phyloP scores from a whole-genome alignment of 202 grass and related monocot genomes.

The Bolboschoenoplectus hybrid region DNA sequence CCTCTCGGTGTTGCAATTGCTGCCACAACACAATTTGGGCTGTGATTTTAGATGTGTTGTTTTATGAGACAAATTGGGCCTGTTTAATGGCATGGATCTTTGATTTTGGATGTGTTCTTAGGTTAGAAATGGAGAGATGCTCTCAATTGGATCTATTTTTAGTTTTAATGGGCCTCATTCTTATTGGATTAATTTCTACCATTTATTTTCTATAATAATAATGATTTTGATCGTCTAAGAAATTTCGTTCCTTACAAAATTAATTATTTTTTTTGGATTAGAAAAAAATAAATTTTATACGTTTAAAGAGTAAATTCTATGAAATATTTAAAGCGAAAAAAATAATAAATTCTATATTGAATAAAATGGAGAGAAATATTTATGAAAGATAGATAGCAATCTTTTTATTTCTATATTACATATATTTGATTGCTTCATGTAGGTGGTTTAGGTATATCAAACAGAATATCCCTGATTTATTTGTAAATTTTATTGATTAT shows the following conservation, averaged over 20 bases:
- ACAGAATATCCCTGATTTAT: neutral
- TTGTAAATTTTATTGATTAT: neutral
- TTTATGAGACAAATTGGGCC: neutral
- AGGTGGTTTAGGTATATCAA: constrained; percentile 29
- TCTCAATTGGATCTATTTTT: neutral
- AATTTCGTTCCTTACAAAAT: neutral
- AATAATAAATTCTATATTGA: no score
- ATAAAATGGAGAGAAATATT: neutral
- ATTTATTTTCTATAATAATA: neutral
- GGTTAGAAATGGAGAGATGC: neutral
- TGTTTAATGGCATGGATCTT: neutral
- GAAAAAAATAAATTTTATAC: no score
- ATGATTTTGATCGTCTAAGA: neutral
- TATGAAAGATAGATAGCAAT: neutral
- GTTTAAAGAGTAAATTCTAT: no score
- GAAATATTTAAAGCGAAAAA: no score
- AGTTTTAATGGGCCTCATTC: neutral
- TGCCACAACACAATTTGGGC: neutral
- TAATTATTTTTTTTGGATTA: no score
- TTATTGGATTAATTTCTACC: neutral
- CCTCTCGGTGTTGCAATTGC: neutral
- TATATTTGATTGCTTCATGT: constrained; percentile 1
- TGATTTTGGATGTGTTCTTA: neutral
- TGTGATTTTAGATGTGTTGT: neutral
- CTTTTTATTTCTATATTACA: neutral